Conservation (phyloP, 2,329 filamentous ascomycete species). For the Zasmidium angulare region DNA sequence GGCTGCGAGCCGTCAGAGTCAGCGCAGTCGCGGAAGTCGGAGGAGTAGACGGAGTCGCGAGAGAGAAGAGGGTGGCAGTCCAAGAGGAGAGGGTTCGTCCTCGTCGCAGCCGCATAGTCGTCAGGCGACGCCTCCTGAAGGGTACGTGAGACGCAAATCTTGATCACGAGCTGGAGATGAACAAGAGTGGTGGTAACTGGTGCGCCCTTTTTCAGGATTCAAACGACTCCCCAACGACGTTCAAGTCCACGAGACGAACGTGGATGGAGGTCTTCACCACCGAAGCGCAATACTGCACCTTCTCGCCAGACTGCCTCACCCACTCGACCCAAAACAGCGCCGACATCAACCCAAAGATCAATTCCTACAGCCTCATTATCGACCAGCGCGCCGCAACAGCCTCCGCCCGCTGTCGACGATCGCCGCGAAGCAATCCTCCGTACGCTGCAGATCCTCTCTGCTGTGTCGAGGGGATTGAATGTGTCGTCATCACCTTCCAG, state of each 20-base stretch:
- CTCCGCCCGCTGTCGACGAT: slow-evolving; percentile 6
- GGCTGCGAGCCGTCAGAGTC: slow-evolving; percentile 9
- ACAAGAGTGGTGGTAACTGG: neutral
- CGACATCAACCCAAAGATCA: neutral
- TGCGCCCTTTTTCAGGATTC: neutral
- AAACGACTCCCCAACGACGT: too few species aligned
- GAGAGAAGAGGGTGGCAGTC: slow-evolving; percentile 1
- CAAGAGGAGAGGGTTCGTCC: neutral
- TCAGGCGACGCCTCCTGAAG: slow-evolving; percentile 30
- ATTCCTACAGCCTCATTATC: too few species aligned
- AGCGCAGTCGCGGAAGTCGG: neutral
- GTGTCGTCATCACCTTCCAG: slow-evolving; percentile 2
- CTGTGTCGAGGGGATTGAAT: slow-evolving; percentile 8
- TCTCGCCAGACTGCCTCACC: too few species aligned
- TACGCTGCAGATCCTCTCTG: slow-evolving; percentile 22
- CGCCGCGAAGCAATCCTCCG: slow-evolving; percentile 24
- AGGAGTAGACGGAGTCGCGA: neutral
- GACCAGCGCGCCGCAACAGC: neutral
- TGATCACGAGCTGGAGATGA: slow-evolving; percentile 2
- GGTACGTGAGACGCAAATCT: slow-evolving; percentile 25
- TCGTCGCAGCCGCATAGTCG: slow-evolving; percentile 22
- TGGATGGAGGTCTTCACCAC: too few species aligned
- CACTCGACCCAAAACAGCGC: neutral
- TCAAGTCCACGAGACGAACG: too few species aligned
- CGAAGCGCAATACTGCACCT: too few species aligned